Evolutionary conservation across 345 rosid species (phyloP).

Genomic region (Pseudoturritis turrita): DNA sequence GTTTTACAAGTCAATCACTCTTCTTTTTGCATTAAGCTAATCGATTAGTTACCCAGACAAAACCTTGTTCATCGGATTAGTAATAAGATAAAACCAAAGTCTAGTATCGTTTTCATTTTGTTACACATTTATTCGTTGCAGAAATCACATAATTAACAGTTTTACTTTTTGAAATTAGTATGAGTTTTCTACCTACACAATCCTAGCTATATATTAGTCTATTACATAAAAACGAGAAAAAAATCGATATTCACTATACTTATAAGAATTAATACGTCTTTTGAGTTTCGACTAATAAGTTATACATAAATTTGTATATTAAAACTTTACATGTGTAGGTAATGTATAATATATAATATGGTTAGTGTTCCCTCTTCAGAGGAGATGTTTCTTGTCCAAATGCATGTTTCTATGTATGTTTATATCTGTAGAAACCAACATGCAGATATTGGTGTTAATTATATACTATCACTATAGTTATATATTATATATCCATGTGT

Average conservation of each 20-base stretch:
- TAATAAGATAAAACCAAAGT: background rate
- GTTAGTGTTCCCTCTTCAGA: conserved; percentile 2
- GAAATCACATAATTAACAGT: background rate
- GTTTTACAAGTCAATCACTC: background rate
- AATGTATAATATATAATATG: background rate
- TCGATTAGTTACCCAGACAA: background rate
- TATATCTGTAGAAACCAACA: conserved; percentile 1
- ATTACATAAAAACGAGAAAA: background rate
- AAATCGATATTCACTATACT: background rate
- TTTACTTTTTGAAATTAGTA: background rate
- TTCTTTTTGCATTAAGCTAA: conserved; percentile 1
- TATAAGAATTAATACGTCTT: background rate
- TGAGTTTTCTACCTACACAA: background rate
- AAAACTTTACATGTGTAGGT: conserved; percentile 9
- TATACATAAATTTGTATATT: background rate
- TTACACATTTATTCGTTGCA: background rate
- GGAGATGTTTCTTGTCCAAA: conserved; percentile 11
- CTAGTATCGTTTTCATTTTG: background rate
- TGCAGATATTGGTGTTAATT: background rate
- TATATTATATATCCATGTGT: background rate
- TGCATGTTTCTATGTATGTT: background rate
- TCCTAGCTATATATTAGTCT: too few species aligned
- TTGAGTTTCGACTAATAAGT: background rate
- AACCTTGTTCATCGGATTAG: background rate
- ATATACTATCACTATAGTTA: background rate